A percentile compares a stretch with the other conserved stretches of the same genome.
Conservation (phyloP, 345 rosid genomes). For the Eucalyptus cloeziana region DNA sequence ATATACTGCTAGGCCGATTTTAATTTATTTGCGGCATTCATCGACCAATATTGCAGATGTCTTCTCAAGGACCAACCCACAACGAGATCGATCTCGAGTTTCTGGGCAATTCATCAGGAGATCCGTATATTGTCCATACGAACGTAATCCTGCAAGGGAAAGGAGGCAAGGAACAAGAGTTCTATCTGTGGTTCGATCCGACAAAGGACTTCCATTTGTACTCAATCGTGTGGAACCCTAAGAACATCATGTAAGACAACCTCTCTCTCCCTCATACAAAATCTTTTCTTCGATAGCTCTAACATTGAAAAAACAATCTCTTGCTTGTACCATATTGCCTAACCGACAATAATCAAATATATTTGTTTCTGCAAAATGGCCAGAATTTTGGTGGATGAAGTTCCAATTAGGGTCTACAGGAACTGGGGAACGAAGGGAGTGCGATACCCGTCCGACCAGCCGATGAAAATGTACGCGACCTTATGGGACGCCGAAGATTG, state of each 20-base stretch:
- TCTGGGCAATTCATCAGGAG: conserved; percentile 42
- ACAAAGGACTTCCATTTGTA: conserved; percentile 48
- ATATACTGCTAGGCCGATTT: not conserved
- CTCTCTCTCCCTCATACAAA: not conserved
- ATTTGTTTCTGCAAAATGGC: not conserved
- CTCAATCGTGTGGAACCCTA: conserved; percentile 49
- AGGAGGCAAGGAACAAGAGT: conserved; percentile 49
- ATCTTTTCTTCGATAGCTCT: not conserved
- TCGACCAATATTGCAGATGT: conserved; percentile 4
- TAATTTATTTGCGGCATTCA: not conserved
- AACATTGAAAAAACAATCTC: not conserved
- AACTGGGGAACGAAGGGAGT: conserved; percentile 31
- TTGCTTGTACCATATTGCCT: not conserved
- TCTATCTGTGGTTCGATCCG: conserved; percentile 50
- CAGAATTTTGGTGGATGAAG: conserved; percentile 39
- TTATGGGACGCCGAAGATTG: conserved; percentile 59
- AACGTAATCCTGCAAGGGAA: conserved; percentile 38
- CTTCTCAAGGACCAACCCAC: conserved; percentile 41
- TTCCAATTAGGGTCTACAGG: conserved; percentile 49
- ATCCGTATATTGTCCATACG: conserved; percentile 48
- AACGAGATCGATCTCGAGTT: conserved; percentile 61
- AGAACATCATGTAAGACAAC: conserved; percentile 24
- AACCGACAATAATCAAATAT: not conserved
- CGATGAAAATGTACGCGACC: conserved; percentile 40
- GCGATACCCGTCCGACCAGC: conserved; percentile 36